A percentile compares a stretch with the other conserved stretches of the same genome.
Evolutionary conservation across 78 protist species (phyloP).

Genomic region (Neovahlkampfia damariscottae): DNA sequence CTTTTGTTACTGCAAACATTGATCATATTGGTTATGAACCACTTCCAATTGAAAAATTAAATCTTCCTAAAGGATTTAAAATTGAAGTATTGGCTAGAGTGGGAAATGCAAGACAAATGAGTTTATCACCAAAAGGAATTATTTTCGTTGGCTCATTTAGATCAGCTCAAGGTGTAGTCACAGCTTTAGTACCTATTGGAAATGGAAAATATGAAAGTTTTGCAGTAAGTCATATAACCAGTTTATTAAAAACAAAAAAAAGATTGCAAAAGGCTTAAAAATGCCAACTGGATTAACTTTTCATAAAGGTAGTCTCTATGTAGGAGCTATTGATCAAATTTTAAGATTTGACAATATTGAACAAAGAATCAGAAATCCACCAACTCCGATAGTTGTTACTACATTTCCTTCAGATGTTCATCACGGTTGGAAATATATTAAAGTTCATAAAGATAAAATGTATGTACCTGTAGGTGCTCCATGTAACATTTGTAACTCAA

Average conservation of each 20-base stretch:
- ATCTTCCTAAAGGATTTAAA: neutral
- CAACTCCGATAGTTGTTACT: neutral
- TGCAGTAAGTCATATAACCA: neutral
- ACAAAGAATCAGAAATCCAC: neutral
- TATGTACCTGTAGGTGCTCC: constrained; percentile 10
- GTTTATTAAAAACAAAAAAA: neutral
- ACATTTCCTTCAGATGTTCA: neutral
- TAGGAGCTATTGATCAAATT: neutral
- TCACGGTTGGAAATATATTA: neutral
- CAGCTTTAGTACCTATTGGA: neutral
- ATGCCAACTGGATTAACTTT: constrained; percentile 4
- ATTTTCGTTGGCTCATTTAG: neutral
- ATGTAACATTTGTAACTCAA: neutral
- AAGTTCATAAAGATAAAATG: neutral
- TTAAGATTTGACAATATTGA: neutral
- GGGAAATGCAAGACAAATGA: neutral
- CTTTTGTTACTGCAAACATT: neutral
- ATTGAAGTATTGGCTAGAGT: neutral
- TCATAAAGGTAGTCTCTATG: neutral
- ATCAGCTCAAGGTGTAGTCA: neutral
- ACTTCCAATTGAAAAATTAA: neutral
- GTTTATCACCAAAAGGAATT: neutral
- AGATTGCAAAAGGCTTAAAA: neutral
- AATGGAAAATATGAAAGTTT: neutral
- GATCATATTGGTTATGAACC: neutral